phyloP scores from a whole-genome alignment of 805 yeast genomes.

The Cyberlindnera euphorbiae region DNA sequence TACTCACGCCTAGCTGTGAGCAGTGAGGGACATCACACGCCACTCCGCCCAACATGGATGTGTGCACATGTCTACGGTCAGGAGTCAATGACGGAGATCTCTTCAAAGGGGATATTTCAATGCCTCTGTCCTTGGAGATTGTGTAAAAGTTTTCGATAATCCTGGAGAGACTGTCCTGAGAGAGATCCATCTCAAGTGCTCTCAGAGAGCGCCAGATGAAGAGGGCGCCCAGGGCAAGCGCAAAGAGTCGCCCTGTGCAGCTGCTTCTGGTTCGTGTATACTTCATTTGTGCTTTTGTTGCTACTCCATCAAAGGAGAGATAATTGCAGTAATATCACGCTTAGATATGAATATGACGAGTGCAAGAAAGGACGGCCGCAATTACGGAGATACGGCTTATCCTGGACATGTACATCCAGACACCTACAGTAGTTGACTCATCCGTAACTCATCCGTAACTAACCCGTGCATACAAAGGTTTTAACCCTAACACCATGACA shows the following conservation, averaged over 20 bases:
- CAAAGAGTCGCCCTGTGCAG: neutral
- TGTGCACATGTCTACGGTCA: conserved; percentile 24
- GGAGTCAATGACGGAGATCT: conserved; percentile 35
- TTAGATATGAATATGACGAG: too few species aligned
- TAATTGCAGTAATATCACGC: too few species aligned
- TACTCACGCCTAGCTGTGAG: conserved; percentile 31
- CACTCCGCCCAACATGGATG: conserved; percentile 20
- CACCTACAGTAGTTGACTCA: too few species aligned
- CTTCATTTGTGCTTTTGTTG: neutral
- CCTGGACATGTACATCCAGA: too few species aligned
- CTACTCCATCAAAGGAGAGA: too few species aligned
- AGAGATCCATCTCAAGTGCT: too few species aligned
- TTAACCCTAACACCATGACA: too few species aligned
- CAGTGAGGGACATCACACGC: conserved; percentile 30
- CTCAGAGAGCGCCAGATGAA: conserved; percentile 7
- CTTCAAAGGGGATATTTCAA: conserved; percentile 34
- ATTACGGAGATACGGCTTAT: too few species aligned
- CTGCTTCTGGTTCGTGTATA: neutral
- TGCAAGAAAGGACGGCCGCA: too few species aligned
- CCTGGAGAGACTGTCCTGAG: too few species aligned
- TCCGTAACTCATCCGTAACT: too few species aligned
- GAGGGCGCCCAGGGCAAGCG: neutral
- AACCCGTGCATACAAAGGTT: too few species aligned
- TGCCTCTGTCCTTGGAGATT: conserved; percentile 26
- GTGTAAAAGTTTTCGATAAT: neutral